phyloP scores from a whole-genome alignment of 345 rosid species.

The Nephelium lappaceum region DNA sequence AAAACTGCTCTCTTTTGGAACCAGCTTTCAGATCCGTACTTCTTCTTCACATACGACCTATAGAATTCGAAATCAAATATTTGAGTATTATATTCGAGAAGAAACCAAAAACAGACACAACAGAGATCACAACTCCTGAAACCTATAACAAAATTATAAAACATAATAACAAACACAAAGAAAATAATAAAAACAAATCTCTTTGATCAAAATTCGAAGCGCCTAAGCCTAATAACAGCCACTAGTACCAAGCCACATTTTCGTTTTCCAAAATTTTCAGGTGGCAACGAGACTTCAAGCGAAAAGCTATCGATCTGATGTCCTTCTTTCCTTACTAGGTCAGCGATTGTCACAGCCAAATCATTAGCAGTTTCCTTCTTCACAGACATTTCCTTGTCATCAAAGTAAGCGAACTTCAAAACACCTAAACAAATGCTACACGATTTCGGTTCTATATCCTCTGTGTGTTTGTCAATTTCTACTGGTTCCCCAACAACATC shows the following conservation, averaged over 20 bases:
- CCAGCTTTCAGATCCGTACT: slow-evolving; percentile 62
- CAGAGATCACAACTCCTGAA: neutral
- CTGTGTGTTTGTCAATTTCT: slow-evolving; percentile 13
- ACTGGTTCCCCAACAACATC: slow-evolving; percentile 26
- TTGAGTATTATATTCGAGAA: neutral
- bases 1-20: slow-evolving; percentile 43
- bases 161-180: neutral
- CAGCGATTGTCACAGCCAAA: slow-evolving; percentile 52
- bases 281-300: slow-evolving; percentile 73
- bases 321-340: slow-evolving; percentile 60
- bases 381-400: slow-evolving; percentile 42
- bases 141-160: neutral
- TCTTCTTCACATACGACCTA: slow-evolving; percentile 65
- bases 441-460: slow-evolving; percentile 34
- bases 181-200: neutral
- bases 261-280: slow-evolving; percentile 59
- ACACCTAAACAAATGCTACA: slow-evolving; percentile 82
- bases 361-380: slow-evolving; percentile 38
- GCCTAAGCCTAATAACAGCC: slow-evolving; percentile 3
- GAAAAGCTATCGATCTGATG: slow-evolving; percentile 67
- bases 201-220: neutral
- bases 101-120: neutral
- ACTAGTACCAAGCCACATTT: slow-evolving; percentile 56
- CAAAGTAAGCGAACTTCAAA: slow-evolving; percentile 59
- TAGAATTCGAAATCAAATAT: slow-evolving; percentile 9